These are phyloP conservation scores for Stentor coeruleus DNA, from an alignment of 73 alveolate species.

Conservation along the genomic window DNA sequence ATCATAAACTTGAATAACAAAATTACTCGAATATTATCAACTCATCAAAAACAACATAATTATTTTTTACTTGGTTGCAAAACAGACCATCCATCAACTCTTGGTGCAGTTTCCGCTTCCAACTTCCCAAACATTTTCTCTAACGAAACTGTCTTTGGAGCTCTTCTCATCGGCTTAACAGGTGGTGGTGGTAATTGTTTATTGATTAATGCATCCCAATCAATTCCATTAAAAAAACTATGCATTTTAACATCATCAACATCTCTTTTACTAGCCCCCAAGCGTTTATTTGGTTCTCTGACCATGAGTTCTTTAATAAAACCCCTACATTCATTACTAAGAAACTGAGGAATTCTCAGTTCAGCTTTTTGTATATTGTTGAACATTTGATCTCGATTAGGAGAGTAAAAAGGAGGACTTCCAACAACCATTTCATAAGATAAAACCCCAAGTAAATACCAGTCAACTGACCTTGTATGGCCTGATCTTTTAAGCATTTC, in stretches of 20 bases:
- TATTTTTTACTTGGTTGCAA: no score
- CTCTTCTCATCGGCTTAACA: background rate
- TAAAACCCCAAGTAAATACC: slow-evolving; percentile 66
- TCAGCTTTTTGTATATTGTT: background rate
- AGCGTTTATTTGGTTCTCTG: slow-evolving; percentile 75
- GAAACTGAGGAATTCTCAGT: background rate
- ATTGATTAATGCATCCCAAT: slow-evolving; percentile 67
- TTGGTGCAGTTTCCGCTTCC: no score
- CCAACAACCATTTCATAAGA: slow-evolving; percentile 53
- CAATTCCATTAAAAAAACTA: slow-evolving; percentile 56
- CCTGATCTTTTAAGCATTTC: slow-evolving; percentile 61
- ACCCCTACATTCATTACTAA: background rate
- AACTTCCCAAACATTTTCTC: no score
- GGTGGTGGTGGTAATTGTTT: slow-evolving; percentile 30
- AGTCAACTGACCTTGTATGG: slow-evolving; percentile 72
- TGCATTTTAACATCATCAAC: slow-evolving; percentile 73
- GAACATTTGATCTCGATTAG: slow-evolving; percentile 9
- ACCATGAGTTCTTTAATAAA: slow-evolving; percentile 48
- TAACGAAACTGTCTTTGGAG: no score
- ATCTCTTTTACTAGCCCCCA: slow-evolving; percentile 79
- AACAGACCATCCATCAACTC: no score
- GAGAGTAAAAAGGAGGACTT: slow-evolving; percentile 40
- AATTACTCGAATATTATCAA: no score
- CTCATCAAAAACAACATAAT: no score
- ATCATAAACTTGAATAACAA: no score